Evolutionary conservation across 2,329 filamentous ascomycete species (phyloP), one percentile per base, ranked within the genome.

Genomic region (Xylariaceae sp.): DNA sequence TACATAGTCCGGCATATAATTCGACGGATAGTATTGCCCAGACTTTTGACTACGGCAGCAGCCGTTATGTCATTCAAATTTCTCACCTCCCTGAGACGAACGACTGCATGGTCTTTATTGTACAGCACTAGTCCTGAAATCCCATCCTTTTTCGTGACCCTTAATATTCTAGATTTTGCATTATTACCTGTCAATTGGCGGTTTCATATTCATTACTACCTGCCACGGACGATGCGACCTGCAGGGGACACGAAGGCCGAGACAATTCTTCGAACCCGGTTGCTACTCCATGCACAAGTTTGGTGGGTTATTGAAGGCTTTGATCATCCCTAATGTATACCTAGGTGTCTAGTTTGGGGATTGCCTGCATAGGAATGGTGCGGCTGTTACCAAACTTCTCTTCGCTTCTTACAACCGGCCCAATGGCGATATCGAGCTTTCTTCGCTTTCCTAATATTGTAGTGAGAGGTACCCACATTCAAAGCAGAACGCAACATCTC

Each of bases 161-260:
- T 6, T 33, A 29, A 12, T 12, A 29, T n/a, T 37, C 29, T 29
- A 37, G 11, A 16, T 19, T 12, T 49, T 51, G 3, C 2, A 37
- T 31, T 17, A 11, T 6, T 24, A 17, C 3, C n/a, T 33, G 11
- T 24, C 9, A 16, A 31, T 24, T 3, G 9, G 16, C 21, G 12
- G 33, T 33, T 44, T 45, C 46, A 40, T 39, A 19, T 40, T 33
- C 47, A 40, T 46, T 56, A 17, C 31, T 45, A 39, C 37, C 40
- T 46, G 19, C 47, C 34, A 9, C 8, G 14, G 36, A 40, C 19
- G 12, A 39, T 34, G 34, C 34, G n/a, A 9, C 28, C 40, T 52
- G 39, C 40, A 52, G 47, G 46, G n/a, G 24, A 55, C 52, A n/a
- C 11, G n/a, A 3, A 24, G 26, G 24, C 39, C 45, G 24, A 49